phyloP scores from a whole-genome alignment of 2,329 filamentous ascomycete species.

The Diaporthe ampelina region DNA sequence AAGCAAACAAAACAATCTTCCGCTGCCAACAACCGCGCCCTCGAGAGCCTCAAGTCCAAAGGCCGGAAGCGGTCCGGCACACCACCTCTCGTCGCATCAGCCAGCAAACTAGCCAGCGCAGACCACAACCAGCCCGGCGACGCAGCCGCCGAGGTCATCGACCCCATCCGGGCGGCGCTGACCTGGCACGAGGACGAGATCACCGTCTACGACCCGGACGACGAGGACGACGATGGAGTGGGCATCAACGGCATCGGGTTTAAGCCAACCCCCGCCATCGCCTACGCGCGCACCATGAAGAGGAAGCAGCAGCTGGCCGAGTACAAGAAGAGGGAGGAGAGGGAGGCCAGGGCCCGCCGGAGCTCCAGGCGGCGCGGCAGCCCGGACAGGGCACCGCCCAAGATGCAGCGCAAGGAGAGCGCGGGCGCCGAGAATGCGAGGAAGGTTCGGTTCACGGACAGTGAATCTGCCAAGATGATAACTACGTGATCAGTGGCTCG shows the following conservation, averaged over 20 bases:
- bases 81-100: conserved; percentile 50
- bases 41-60: conserved; percentile 28
- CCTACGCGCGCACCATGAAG: conserved; percentile 69
- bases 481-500: conserved; percentile 33
- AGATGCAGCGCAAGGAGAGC: conserved; percentile 48
- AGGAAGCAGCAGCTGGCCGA: conserved; percentile 73
- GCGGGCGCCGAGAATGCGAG: conserved; percentile 42
- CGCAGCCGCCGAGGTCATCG: conserved; percentile 57
- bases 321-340: conserved; percentile 72
- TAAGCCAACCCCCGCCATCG: conserved; percentile 73
- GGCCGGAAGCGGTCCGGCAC: conserved; percentile 50
- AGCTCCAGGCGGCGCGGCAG: conserved; percentile 64
- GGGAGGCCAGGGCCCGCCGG: conserved; percentile 69
- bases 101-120: conserved; percentile 40
- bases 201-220: conserved; percentile 74
- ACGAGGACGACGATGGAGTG: conserved; percentile 76
- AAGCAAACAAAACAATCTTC: conserved; percentile 18
- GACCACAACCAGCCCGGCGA: conserved; percentile 48
- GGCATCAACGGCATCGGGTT: conserved; percentile 79
- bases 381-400: conserved; percentile 45
- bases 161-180: conserved; percentile 70
- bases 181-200: conserved; percentile 80
- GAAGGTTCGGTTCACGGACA: conserved; percentile 58
- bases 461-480: conserved; percentile 47
- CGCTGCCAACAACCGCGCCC: conserved; percentile 17